A percentile compares a stretch with the other conserved stretches of the same genome.
phyloP scores from a whole-genome alignment of 352 stramenopile species.

The Pythium angustatum region DNA sequence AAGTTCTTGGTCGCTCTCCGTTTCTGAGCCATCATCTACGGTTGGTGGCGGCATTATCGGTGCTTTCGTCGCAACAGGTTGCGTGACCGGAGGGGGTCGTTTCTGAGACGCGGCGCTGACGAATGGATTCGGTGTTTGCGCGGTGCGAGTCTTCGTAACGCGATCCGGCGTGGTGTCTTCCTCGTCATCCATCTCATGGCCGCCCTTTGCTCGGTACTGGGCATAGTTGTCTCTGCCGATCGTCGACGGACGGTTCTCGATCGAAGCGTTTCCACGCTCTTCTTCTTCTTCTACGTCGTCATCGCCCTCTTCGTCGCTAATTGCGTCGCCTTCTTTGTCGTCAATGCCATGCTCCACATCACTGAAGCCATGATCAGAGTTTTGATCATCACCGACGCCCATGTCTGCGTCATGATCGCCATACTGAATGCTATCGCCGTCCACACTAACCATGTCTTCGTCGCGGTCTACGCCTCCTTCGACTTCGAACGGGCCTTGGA shows the following conservation, averaged over 20 bases:
- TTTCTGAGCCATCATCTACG: slow-evolving; percentile 16
- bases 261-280: not conserved
- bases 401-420: slow-evolving; percentile 2
- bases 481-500: no score
- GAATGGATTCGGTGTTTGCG: not conserved
- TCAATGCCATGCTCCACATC: not conserved
- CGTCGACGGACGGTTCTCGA: slow-evolving; percentile 32
- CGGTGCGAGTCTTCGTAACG: slow-evolving; percentile 3
- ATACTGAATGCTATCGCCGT: not conserved
- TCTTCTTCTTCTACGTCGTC: slow-evolving; percentile 22
- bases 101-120: not conserved
- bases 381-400: slow-evolving; percentile 20
- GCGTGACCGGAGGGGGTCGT: not conserved
- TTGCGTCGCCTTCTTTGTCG: not conserved
- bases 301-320: slow-evolving; percentile 23
- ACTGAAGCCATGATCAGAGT: no score
- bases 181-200: slow-evolving; percentile 26
- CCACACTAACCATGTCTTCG: not conserved
- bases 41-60: not conserved
- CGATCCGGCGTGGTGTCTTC: slow-evolving; percentile 5
- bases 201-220: slow-evolving; percentile 14
- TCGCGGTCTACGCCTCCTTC: not conserved
- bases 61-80: not conserved
- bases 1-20: slow-evolving; percentile 21
- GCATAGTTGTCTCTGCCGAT: slow-evolving; percentile 52